Percentiles rank a stretch among this genome's conserved stretches.
phyloP scores from a whole-genome alignment of 2,329 filamentous ascomycete species.

The Coniochaeta pulveracea region DNA sequence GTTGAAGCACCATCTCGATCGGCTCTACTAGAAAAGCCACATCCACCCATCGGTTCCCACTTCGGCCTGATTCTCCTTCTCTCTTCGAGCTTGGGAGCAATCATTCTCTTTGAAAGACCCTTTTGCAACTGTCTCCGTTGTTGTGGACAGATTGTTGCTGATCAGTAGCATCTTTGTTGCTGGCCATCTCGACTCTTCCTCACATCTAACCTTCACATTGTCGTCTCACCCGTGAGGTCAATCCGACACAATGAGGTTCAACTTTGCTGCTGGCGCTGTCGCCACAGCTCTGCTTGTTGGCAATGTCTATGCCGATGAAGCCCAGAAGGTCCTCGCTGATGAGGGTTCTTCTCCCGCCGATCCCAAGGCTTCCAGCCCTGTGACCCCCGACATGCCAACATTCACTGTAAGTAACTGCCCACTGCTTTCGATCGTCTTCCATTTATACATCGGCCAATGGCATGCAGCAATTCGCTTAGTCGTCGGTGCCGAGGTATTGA shows the following conservation, averaged over 20 bases:
- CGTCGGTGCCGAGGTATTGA: neutral
- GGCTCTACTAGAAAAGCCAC: conserved; percentile 8
- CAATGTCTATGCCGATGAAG: conserved; percentile 58
- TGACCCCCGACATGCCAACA: conserved; percentile 57
- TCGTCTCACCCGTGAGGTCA: too few species aligned
- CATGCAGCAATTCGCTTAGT: neutral
- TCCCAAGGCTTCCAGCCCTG: conserved; percentile 40
- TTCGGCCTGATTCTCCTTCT: conserved; percentile 10
- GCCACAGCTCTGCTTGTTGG: conserved; percentile 64
- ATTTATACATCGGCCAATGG: conserved; percentile 5
- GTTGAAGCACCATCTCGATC: neutral
- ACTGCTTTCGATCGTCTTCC: too few species aligned
- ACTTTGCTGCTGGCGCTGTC: conserved; percentile 63
- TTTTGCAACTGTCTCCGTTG: conserved; percentile 14
- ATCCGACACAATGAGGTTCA: conserved; percentile 83
- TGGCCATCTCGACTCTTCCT: conserved; percentile 3
- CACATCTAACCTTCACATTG: conserved; percentile 4
- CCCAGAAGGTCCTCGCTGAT: conserved; percentile 42
- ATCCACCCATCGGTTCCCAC: conserved; percentile 6
- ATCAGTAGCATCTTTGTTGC: conserved; percentile 1
- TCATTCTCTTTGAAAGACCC: conserved; percentile 17
- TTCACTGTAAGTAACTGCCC: conserved; percentile 94
- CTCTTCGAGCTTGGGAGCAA: conserved; percentile 26
- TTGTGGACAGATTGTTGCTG: conserved; percentile 8
- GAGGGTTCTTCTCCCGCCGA: conserved; percentile 29